Evolutionary conservation across 2,329 filamentous ascomycete species (phyloP).

Genomic region (Septoria petroselini): DNA sequence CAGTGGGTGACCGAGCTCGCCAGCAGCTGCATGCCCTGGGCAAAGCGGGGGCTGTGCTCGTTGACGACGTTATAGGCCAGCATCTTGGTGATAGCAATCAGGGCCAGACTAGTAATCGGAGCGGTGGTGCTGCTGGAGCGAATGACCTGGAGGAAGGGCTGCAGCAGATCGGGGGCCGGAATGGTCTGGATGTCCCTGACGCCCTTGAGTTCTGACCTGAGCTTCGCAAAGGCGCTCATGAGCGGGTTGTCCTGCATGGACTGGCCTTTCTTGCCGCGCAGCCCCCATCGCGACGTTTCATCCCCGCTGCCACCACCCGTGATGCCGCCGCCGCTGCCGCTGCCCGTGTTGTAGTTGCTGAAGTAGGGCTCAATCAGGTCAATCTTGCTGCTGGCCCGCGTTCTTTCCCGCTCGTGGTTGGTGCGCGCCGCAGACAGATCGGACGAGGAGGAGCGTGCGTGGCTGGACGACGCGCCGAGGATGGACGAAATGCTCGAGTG

Average conservation of each 20-base stretch:
- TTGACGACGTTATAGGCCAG: slow-evolving; percentile 91
- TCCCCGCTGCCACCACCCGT: slow-evolving; percentile 19
- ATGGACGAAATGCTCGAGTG: slow-evolving; percentile 96
- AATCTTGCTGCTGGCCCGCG: slow-evolving; percentile 35
- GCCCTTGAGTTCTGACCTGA: slow-evolving; percentile 81
- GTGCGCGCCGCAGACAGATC: slow-evolving; percentile 16
- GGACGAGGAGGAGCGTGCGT: slow-evolving; percentile 19
- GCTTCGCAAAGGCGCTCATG: slow-evolving; percentile 87
- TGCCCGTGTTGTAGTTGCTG: slow-evolving; percentile 8
- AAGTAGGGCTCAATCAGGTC: slow-evolving; percentile 30
- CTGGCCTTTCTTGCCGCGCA: slow-evolving; percentile 91
- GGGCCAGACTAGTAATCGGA: slow-evolving; percentile 88
- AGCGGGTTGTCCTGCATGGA: slow-evolving; percentile 97
- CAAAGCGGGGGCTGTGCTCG: slow-evolving; percentile 77
- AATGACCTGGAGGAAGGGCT: slow-evolving; percentile 94
- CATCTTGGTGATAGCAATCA: slow-evolving; percentile 94
- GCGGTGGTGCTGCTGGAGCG: slow-evolving; percentile 94
- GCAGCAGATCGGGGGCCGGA: slow-evolving; percentile 82
- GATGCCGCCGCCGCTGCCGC: slow-evolving; percentile 2
- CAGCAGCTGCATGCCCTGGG: slow-evolving; percentile 88
- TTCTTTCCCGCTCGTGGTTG: slow-evolving; percentile 36
- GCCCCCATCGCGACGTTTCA: slow-evolving; percentile 77
- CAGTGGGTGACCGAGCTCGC: slow-evolving; percentile 96
- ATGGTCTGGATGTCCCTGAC: slow-evolving; percentile 85
- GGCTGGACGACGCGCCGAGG: slow-evolving; percentile 54